A percentile compares a stretch with the other conserved stretches of the same genome.
These are phyloP conservation scores for Tubosaeta sp. DNA, from an alignment of 768 basidiomycete genomes.

Conservation along the genomic window DNA sequence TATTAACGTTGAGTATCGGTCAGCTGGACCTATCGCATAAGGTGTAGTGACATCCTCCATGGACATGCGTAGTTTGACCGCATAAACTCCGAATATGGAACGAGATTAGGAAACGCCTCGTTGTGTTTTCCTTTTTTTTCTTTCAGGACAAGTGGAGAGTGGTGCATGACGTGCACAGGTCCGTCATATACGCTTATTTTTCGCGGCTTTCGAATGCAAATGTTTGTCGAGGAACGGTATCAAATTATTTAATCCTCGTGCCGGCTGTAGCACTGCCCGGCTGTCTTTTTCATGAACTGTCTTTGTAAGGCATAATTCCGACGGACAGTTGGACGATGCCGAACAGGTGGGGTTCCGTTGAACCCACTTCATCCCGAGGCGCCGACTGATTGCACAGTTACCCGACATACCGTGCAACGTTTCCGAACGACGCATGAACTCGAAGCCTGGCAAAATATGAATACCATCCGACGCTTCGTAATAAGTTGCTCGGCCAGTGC, in stretches of 20 bases:
- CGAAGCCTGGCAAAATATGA: constrained; percentile 44
- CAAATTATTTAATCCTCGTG: constrained; percentile 6
- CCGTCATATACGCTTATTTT: not conserved
- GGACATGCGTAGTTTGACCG: constrained; percentile 21
- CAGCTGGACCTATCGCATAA: constrained; percentile 20
- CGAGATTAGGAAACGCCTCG: constrained; percentile 12
- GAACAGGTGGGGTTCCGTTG: constrained; percentile 10
- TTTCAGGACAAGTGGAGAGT: not conserved
- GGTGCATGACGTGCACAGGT: constrained; percentile 5
- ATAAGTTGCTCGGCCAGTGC: constrained; percentile 21
- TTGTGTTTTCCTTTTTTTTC: constrained; percentile 3
- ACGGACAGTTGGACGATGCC: constrained; percentile 12
- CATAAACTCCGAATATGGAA: constrained; percentile 13
- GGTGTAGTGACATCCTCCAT: constrained; percentile 14
- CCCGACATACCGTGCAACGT: constrained; percentile 40
- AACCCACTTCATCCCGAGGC: constrained; percentile 24
- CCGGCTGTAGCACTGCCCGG: constrained; percentile 16
- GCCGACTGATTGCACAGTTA: constrained; percentile 41
- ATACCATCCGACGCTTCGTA: constrained; percentile 27
- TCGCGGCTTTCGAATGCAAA: constrained; percentile 2
- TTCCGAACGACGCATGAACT: constrained; percentile 46
- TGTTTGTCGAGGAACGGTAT: constrained; percentile 10
- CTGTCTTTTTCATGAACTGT: constrained; percentile 4
- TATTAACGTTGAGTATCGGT: constrained; percentile 12
- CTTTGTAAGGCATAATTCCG: constrained; percentile 8